phyloP scores from a whole-genome alignment of 2,329 filamentous ascomycete species.

The Ophiostoma triangulosporum region DNA sequence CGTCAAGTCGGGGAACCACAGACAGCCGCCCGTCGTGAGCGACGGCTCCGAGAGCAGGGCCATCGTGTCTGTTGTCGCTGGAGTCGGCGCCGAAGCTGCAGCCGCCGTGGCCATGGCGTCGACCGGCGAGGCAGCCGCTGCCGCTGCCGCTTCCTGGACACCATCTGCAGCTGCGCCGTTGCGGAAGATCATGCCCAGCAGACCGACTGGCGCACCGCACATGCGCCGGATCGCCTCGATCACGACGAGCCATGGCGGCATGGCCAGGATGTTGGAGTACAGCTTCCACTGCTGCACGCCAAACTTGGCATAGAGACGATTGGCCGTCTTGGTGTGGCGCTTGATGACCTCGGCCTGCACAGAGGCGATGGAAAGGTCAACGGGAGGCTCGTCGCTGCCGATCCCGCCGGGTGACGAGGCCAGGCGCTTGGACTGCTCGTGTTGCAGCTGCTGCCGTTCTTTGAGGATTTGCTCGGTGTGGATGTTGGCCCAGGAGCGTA shows the following conservation, averaged over 20 bases:
- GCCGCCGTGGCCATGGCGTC: background rate
- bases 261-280: conserved; percentile 24
- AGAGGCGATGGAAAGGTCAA: background rate
- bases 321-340: conserved; percentile 16
- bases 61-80: background rate
- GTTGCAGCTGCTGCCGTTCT: conserved; percentile 5
- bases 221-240: conserved; percentile 39
- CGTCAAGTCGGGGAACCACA: conserved; percentile 44
- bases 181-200: conserved; percentile 23
- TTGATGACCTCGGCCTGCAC: conserved; percentile 16
- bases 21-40: conserved; percentile 34
- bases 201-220: conserved; percentile 25
- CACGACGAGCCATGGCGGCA: conserved; percentile 36
- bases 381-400: background rate
- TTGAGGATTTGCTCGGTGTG: conserved; percentile 16
- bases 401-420: background rate
- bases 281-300: conserved; percentile 36
- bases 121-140: conserved; percentile 4
- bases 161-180: background rate
- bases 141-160: background rate
- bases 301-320: conserved; percentile 20
- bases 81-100: background rate
- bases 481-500: conserved; percentile 22
- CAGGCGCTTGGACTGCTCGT: conserved; percentile 1
- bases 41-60: conserved; percentile 16